Percentiles rank a stretch among this genome's conserved stretches.
These are phyloP conservation scores for Plantago coronopus DNA, from an alignment of 305 asterid genomes.

Conservation along the genomic window DNA sequence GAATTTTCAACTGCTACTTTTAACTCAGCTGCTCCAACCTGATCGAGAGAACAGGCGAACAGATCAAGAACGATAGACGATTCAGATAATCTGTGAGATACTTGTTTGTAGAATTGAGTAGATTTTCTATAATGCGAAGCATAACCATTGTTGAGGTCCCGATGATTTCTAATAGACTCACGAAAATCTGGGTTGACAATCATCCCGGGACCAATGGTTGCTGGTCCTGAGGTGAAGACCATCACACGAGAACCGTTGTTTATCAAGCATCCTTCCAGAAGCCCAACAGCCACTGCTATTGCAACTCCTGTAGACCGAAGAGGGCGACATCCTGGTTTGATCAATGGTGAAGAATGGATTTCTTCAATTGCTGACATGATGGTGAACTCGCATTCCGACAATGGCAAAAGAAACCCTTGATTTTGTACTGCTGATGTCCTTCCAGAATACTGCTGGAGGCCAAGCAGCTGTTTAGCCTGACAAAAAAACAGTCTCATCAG, in stretches of 20 bases:
- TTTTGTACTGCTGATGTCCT: constrained; percentile 46
- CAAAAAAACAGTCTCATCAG: constrained; percentile 12
- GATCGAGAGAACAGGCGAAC: constrained; percentile 90
- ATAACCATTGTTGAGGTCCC: constrained; percentile 54
- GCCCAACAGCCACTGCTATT: constrained; percentile 77
- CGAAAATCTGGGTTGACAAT: constrained; percentile 59
- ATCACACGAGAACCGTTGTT: constrained; percentile 74
- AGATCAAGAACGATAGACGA: constrained; percentile 82
- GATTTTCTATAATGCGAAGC: constrained; percentile 55
- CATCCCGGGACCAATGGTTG: constrained; percentile 80
- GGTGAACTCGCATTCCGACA: constrained; percentile 84
- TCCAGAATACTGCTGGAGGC: constrained; percentile 62
- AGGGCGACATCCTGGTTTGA: constrained; percentile 66
- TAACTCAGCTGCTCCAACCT: constrained; percentile 90
- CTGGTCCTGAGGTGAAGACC: constrained; percentile 95
- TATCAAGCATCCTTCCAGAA: constrained; percentile 71
- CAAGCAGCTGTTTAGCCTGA: constrained; percentile 60
- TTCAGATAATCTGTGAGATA: constrained; percentile 61
- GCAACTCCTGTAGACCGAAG: constrained; percentile 76
- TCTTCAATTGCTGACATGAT: constrained; percentile 80
- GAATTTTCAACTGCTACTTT: constrained; percentile 64
- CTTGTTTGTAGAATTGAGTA: constrained; percentile 49
- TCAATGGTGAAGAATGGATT: constrained; percentile 46
- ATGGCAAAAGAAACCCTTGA: constrained; percentile 63
- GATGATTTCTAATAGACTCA: constrained; percentile 63